Evolutionary conservation across 768 basidiomycete species (phyloP).

Genomic region (Suillus clintonianus): DNA sequence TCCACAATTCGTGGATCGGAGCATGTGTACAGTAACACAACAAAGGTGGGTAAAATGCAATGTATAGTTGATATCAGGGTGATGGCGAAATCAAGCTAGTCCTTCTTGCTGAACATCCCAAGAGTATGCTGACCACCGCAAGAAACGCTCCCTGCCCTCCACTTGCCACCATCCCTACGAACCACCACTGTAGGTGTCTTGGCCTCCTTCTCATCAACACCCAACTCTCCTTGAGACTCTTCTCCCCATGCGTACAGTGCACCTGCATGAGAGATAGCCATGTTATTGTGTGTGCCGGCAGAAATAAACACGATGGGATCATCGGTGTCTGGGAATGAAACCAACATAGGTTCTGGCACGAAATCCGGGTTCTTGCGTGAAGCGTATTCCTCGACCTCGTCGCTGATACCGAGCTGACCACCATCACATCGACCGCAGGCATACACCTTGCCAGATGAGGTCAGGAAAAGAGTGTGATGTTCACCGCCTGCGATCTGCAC

Average conservation of each 20-base stretch:
- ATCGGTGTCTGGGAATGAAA: conserved; percentile 61
- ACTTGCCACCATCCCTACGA: conserved; percentile 69
- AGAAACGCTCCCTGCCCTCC: conserved; percentile 54
- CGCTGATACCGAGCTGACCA: conserved; percentile 75
- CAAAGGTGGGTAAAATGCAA: conserved; percentile 11
- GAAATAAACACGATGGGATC: conserved; percentile 70
- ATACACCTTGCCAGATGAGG: conserved; percentile 80
- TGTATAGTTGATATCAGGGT: background rate
- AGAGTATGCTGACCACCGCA: conserved; percentile 83
- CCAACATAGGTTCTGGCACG: conserved; percentile 62
- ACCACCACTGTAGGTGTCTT: conserved; percentile 68
- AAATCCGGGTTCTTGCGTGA: conserved; percentile 58
- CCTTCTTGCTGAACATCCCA: conserved; percentile 69
- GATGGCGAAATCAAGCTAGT: conserved; percentile 15
- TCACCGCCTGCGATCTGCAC: conserved; percentile 81
- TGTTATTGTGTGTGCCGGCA: conserved; percentile 71
- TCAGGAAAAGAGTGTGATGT: conserved; percentile 90
- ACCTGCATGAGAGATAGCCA: conserved; percentile 67
- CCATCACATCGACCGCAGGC: conserved; percentile 85
- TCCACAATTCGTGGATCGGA: conserved; percentile 18
- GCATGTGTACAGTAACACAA: conserved; percentile 12
- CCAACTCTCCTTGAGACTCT: conserved; percentile 77
- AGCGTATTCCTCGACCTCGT: conserved; percentile 68
- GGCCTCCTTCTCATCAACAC: conserved; percentile 61
- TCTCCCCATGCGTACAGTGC: conserved; percentile 79